These are phyloP conservation scores for Fusarium fujikuroi DNA, from an alignment of 2,329 filamentous ascomycete genomes.

Conservation along the genomic window DNA sequence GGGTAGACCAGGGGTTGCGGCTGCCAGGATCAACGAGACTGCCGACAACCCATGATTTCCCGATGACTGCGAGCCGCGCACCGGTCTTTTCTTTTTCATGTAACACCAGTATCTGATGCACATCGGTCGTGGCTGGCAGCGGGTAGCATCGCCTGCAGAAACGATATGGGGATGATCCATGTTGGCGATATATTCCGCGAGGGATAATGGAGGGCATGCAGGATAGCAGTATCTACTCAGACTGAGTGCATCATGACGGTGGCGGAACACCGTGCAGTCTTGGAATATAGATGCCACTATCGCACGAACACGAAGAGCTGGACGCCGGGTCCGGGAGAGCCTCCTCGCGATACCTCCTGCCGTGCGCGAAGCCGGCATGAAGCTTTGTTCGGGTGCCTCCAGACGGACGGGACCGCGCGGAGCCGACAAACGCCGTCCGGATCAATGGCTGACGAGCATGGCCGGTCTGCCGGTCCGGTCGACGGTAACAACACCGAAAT, in stretches of 20 bases:
- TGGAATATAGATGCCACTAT: neutral
- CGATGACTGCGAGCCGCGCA: conserved; percentile 26
- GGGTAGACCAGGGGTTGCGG: conserved; percentile 34
- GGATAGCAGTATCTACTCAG: neutral
- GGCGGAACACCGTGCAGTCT: conserved; percentile 12
- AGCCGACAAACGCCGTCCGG: conserved; percentile 31
- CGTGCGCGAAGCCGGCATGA: conserved; percentile 15
- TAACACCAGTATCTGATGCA: conserved; percentile 6
- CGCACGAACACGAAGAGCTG: neutral
- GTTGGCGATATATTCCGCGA: conserved; percentile 6
- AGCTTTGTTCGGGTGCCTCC: conserved; percentile 30
- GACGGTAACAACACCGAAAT: conserved; percentile 4
- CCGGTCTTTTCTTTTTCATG: conserved; percentile 9
- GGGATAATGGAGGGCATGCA: conserved; percentile 3
- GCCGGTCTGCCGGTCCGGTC: conserved; percentile 42
- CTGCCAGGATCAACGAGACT: conserved; percentile 32
- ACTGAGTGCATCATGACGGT: conserved; percentile 4
- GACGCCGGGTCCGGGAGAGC: conserved; percentile 19
- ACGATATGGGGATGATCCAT: conserved; percentile 28
- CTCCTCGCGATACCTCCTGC: conserved; percentile 19
- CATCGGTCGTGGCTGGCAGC: neutral
- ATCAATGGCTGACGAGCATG: conserved; percentile 30
- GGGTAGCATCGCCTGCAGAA: neutral
- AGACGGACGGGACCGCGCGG: conserved; percentile 36
- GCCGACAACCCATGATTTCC: conserved; percentile 39